Percentiles rank a stretch among this genome's conserved stretches.
These are phyloP conservation scores for Ambrosiella xylebori DNA, from an alignment of 2,329 filamentous ascomycete species.

Conservation along the genomic window DNA sequence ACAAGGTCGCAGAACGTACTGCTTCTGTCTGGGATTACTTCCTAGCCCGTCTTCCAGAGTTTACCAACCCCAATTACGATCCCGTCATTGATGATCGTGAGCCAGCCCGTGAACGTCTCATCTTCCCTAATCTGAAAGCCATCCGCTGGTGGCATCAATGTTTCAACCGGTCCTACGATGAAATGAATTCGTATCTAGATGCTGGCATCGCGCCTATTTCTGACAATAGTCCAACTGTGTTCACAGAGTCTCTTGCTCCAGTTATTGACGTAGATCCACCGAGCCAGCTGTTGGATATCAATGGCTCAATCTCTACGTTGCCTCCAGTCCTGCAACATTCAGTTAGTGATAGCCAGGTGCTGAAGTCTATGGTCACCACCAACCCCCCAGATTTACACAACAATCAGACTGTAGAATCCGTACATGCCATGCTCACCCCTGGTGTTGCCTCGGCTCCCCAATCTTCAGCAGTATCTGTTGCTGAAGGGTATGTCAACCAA, in stretches of 20 bases:
- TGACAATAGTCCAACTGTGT: neutral
- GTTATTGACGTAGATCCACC: neutral
- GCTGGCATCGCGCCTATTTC: constrained; percentile 15
- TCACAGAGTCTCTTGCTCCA: neutral
- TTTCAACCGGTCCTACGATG: constrained; percentile 71
- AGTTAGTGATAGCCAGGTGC: constrained; percentile 16
- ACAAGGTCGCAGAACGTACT: constrained; percentile 50
- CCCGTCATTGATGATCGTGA: constrained; percentile 57
- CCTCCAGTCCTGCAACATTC: constrained; percentile 16
- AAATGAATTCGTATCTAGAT: constrained; percentile 68
- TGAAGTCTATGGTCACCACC: neutral
- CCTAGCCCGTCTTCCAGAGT: constrained; percentile 60
- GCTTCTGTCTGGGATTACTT: constrained; percentile 95
- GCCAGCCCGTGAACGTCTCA: constrained; percentile 62
- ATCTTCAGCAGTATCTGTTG: neutral
- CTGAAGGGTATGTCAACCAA: constrained; percentile 2
- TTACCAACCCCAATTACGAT: constrained; percentile 68
- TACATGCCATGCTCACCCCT: constrained; percentile 33
- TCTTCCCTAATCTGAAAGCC: constrained; percentile 61
- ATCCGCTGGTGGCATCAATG: constrained; percentile 88
- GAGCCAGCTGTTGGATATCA: neutral
- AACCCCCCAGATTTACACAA: neutral
- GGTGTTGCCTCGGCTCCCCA: neutral
- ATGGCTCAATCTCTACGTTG: constrained; percentile 12
- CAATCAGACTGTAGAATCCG: constrained; percentile 30